Percentiles rank a stretch among this genome's conserved stretches.
Conservation (phyloP, 2,329 filamentous ascomycete genomes). For the Colletotrichum australisinense region DNA sequence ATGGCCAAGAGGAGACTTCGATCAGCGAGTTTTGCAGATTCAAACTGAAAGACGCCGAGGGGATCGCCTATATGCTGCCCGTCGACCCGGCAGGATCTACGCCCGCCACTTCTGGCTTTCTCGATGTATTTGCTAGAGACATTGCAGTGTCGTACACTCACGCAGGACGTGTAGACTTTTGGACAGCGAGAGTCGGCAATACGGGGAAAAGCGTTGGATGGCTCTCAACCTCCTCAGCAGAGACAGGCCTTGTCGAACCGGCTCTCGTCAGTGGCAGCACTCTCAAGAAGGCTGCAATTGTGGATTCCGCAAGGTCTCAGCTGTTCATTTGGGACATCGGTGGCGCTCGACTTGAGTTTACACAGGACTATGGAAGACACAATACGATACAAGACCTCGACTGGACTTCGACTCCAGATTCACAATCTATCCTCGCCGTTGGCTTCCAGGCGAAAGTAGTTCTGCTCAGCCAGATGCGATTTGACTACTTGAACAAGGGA, state of each 20-base stretch:
- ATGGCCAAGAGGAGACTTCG: slow-evolving; percentile 49
- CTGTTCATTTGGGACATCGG: slow-evolving; percentile 93
- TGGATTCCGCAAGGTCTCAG: slow-evolving; percentile 77
- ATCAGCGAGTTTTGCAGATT: slow-evolving; percentile 79
- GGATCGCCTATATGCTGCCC: slow-evolving; percentile 76
- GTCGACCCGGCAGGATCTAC: slow-evolving; percentile 87
- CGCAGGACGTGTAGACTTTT: slow-evolving; percentile 81
- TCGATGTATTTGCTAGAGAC: slow-evolving; percentile 88
- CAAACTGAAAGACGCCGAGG: slow-evolving; percentile 69
- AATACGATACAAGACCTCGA: slow-evolving; percentile 88
- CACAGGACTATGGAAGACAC: slow-evolving; percentile 77
- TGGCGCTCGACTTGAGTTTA: slow-evolving; percentile 83
- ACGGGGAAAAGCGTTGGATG: slow-evolving; percentile 76
- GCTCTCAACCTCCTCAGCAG: slow-evolving; percentile 83
- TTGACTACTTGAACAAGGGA: slow-evolving; percentile 88
- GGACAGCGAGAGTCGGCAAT: slow-evolving; percentile 81
- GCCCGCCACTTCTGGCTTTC: slow-evolving; percentile 78
- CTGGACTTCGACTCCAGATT: slow-evolving; percentile 92
- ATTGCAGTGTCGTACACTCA: slow-evolving; percentile 87
- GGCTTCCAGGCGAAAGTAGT: slow-evolving; percentile 89
- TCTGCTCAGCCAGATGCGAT: slow-evolving; percentile 87
- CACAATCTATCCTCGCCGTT: slow-evolving; percentile 90
- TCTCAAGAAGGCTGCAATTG: slow-evolving; percentile 86
- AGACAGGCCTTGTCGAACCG: slow-evolving; percentile 79
- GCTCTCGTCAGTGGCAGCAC: slow-evolving; percentile 87